Percentiles rank a stretch among this genome's conserved stretches.
Conservation (phyloP, 768 basidiomycete genomes). For the Boletus rufocinnamomeus region DNA sequence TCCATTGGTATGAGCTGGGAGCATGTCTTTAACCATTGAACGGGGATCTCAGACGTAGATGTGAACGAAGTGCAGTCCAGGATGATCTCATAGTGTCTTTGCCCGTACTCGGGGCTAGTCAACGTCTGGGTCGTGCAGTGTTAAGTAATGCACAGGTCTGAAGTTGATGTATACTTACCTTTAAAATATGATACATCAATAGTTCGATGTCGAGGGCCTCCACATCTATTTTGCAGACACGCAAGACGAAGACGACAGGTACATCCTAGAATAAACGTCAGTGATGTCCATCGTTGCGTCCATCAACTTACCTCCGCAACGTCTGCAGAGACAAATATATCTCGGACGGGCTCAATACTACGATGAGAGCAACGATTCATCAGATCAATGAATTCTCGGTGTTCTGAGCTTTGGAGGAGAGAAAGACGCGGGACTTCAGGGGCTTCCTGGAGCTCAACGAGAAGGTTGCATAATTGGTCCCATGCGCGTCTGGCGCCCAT, state of each 20-base stretch:
- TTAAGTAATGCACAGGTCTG: neutral
- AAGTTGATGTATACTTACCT: slow-evolving; percentile 42
- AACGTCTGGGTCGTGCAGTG: slow-evolving; percentile 46
- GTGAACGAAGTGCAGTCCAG: slow-evolving; percentile 82
- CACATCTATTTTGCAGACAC: slow-evolving; percentile 70
- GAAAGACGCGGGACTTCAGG: slow-evolving; percentile 69
- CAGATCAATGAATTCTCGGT: slow-evolving; percentile 66
- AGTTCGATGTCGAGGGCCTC: slow-evolving; percentile 79
- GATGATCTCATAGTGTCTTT: slow-evolving; percentile 66
- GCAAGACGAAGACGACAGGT: slow-evolving; percentile 59
- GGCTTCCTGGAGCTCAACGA: slow-evolving; percentile 76
- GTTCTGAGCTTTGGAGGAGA: slow-evolving; percentile 45
- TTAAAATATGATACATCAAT: slow-evolving; percentile 76
- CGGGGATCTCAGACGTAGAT: slow-evolving; percentile 72
- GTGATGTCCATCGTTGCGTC: neutral
- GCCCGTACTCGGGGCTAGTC: slow-evolving; percentile 46
- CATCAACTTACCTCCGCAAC: slow-evolving; percentile 43
- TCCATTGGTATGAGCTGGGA: slow-evolving; percentile 74
- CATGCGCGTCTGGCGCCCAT: slow-evolving; percentile 77
- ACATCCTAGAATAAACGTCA: slow-evolving; percentile 36
- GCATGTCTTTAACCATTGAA: slow-evolving; percentile 80
- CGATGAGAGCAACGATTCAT: slow-evolving; percentile 64
- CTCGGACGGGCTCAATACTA: slow-evolving; percentile 59
- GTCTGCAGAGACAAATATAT: slow-evolving; percentile 63
- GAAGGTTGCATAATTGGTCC: slow-evolving; percentile 75